Evolutionary conservation across 139 green algal genomes (phyloP).

Genomic region (Ettlia oleoabundans): DNA sequence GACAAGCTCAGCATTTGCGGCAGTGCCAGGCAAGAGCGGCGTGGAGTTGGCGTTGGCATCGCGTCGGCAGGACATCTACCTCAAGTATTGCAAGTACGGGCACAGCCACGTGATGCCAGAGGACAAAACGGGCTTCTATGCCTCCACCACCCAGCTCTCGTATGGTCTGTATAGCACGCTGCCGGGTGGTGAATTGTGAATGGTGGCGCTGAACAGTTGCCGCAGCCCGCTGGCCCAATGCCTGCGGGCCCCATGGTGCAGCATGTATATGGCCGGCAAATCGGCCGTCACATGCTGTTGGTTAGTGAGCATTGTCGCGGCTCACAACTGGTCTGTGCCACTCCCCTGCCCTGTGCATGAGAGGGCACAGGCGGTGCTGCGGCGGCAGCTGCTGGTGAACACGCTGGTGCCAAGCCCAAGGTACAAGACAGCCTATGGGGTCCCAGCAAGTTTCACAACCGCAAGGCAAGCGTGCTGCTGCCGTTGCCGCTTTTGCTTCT

Average conservation of each 20-base stretch:
- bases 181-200: not conserved
- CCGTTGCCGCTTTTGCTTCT: not conserved
- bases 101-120: not conserved
- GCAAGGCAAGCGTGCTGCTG: not conserved
- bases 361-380: not conserved
- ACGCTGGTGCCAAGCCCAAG: not conserved
- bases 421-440: constrained; percentile 28
- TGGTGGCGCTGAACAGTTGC: not conserved
- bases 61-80: constrained; percentile 4
- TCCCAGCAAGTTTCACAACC: constrained; percentile 11
- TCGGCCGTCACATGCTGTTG: too few relatives aligned
- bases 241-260: too few relatives aligned
- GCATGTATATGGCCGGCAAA: not conserved
- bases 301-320: not conserved
- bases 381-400: not conserved
- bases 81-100: constrained; percentile 37
- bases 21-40: constrained; percentile 7
- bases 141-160: constrained; percentile 34
- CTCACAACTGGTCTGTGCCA: not conserved
- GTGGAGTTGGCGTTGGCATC: not conserved
- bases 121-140: constrained; percentile 6
- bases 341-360: too few relatives aligned
- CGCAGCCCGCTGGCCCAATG: too few relatives aligned
- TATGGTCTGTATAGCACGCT: not conserved
- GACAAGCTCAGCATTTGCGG: not conserved